These are phyloP conservation scores for Drosera capensis DNA, from an alignment of 148 eudicot genomes.

Conservation along the genomic window DNA sequence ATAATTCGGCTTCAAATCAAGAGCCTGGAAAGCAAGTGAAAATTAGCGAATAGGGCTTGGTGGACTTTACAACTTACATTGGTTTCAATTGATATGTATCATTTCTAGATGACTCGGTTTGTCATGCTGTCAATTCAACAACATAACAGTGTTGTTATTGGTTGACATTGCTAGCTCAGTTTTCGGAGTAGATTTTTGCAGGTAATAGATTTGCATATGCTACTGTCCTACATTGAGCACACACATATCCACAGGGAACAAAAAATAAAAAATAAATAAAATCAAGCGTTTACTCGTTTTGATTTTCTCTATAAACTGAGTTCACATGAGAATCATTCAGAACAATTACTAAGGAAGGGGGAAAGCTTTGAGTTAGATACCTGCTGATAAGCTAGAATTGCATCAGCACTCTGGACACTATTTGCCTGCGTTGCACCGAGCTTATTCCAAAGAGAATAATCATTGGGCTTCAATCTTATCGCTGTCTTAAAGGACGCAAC, in stretches of 20 bases:
- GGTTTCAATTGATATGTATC: background rate
- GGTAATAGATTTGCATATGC: too few species aligned
- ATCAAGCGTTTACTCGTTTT: too few species aligned
- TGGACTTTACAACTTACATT: background rate
- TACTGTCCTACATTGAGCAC: too few species aligned
- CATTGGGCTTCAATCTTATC: conserved; percentile 71
- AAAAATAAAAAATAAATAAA: too few species aligned
- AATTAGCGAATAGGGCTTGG: conserved; percentile 2
- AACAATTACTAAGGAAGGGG: background rate
- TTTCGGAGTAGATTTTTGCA: too few species aligned
- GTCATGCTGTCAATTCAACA: too few species aligned
- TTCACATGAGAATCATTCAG: background rate
- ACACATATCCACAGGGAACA: too few species aligned
- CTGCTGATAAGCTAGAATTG: conserved; percentile 88
- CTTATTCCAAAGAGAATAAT: conserved; percentile 98
- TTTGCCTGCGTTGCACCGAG: conserved; percentile 99
- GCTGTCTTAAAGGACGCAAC: conserved; percentile 80
- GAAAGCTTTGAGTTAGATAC: conserved; percentile 15
- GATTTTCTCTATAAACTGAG: background rate
- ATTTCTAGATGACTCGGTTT: background rate
- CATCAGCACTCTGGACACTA: conserved; percentile 92
- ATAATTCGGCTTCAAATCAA: conserved; percentile 92
- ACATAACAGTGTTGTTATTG: too few species aligned
- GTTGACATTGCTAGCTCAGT: too few species aligned
- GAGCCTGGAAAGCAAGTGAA: conserved; percentile 43